Base-by-base conservation (phyloP, 768 basidiomycete species). In the Pulveroboletus sp. region DNA sequence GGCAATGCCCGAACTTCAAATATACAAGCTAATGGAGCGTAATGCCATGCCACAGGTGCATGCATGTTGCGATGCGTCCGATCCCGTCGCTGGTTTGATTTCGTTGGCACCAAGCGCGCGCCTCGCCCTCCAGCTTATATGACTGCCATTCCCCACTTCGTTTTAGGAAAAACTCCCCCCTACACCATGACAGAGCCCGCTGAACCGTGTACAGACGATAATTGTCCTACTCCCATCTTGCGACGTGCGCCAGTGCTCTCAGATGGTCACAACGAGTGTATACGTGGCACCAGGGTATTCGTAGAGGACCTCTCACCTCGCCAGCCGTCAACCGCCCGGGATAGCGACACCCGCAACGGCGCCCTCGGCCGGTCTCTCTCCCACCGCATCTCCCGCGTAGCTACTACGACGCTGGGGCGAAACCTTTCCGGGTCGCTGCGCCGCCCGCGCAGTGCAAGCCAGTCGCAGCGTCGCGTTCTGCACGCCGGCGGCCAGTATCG, bases 221-320 rank as follows among this genome's bases (percentile, higher is more conserved):
- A 37, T 34, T 2, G 13, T n/a, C 51, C 62, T 14, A 50, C 32
- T 27, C 66, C 64, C 14, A 49, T 63, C 25, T 57, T 77, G 5
- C 69, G 63, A 41, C 67, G 76, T n/a, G 74, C 75, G 2, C 65
- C 64, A 12, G 68, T 62, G 44, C 51, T 76, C 39, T 49, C 67
- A 32, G 63, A 64, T n/a, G 64, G 61, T 51, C 65, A 64, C 19
- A 60, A 62, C 33, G 62, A 66, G 24, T 62, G 59, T 24, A 52
- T 57, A 5, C 43, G 10, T 12, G 45, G 19, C 23, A 19, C 41
- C 29, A 35, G 23, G 31, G 17, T 12, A 3, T 50, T 52, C 27
- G 32, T 46, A 5, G 48, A 13, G 32, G 29, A 56, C 33, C 2
- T 25, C 17, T 17, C 4, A 7, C 23, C 17, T 16, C 23, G 14